phyloP scores from a whole-genome alignment of 2,329 filamentous ascomycete species.

The Fusarium sp. region DNA sequence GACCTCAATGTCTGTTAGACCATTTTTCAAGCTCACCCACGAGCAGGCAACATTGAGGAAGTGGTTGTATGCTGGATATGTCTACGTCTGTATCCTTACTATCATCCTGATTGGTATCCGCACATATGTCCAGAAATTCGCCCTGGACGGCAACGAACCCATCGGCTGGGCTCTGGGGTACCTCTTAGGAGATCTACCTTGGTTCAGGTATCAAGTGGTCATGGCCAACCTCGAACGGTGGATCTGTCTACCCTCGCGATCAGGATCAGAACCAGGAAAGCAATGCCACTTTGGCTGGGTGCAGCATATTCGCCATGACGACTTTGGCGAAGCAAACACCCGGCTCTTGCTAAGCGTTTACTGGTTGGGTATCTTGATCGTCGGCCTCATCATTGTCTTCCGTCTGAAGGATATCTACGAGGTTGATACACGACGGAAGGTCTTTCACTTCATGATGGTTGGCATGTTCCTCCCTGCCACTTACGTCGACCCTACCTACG shows the following conservation, averaged over 20 bases:
- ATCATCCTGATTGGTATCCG: constrained; percentile 80
- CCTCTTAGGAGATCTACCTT: constrained; percentile 81
- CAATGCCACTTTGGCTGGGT: constrained; percentile 69
- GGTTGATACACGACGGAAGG: constrained; percentile 95
- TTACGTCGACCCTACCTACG: constrained; percentile 88
- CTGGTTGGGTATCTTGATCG: constrained; percentile 75
- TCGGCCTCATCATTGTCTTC: constrained; percentile 81
- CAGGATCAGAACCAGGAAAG: constrained; percentile 44
- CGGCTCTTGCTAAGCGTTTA: constrained; percentile 83
- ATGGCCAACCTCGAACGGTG: constrained; percentile 77
- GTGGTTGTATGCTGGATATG: constrained; percentile 85
- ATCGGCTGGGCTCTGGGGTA: constrained; percentile 95
- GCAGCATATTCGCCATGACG: constrained; percentile 71
- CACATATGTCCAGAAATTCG: constrained; percentile 73
- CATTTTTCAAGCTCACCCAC: constrained; percentile 84
- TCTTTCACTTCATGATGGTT: constrained; percentile 99
- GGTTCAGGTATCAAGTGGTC: constrained; percentile 78
- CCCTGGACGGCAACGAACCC: constrained; percentile 80
- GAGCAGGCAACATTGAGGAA: constrained; percentile 81
- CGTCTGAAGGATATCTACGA: constrained; percentile 82
- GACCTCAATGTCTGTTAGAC: constrained; percentile 72
- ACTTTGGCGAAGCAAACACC: constrained; percentile 81
- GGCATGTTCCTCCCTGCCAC: constrained; percentile 91
- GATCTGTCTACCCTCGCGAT: constrained; percentile 75
- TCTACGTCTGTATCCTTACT: constrained; percentile 75